Evolutionary conservation across 2,329 filamentous ascomycete species (phyloP).

Genomic region (Dissoconium aciculare): DNA sequence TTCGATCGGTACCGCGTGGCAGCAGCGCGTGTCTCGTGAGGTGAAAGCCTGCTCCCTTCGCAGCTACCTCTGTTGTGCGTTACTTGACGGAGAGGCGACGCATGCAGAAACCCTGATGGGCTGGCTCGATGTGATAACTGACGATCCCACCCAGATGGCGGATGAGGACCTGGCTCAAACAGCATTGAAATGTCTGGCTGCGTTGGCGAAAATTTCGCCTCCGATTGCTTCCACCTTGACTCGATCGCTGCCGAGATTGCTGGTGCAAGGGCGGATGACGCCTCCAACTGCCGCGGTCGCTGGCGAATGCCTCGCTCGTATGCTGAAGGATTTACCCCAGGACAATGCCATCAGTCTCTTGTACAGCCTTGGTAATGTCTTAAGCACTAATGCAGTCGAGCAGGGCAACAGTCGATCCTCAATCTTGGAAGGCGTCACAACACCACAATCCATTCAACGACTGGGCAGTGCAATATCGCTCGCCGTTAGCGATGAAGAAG

Average conservation of each 20-base stretch:
- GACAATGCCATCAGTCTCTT: slow-evolving; percentile 90
- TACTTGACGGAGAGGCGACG: slow-evolving; percentile 67
- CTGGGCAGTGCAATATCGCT: slow-evolving; percentile 65
- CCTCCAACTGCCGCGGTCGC: slow-evolving; percentile 58
- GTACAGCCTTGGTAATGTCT: slow-evolving; percentile 89
- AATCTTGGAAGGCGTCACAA: slow-evolving; percentile 7
- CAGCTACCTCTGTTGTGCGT: slow-evolving; percentile 70
- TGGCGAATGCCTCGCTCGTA: slow-evolving; percentile 68
- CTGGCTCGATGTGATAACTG: slow-evolving; percentile 74
- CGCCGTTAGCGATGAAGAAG: slow-evolving; percentile 58
- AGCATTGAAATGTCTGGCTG: slow-evolving; percentile 65
- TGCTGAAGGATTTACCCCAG: slow-evolving; percentile 69
- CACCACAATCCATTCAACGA: slow-evolving; percentile 15
- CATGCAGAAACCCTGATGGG: slow-evolving; percentile 51
- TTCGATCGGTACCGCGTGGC: slow-evolving; percentile 67
- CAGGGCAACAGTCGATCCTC: slow-evolving; percentile 36
- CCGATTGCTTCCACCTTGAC: slow-evolving; percentile 60
- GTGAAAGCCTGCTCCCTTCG: slow-evolving; percentile 73
- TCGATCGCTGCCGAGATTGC: slow-evolving; percentile 66
- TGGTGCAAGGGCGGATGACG: slow-evolving; percentile 66
- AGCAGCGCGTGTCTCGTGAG: slow-evolving; percentile 72
- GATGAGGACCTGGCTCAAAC: slow-evolving; percentile 62
- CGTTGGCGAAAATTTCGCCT: slow-evolving; percentile 62
- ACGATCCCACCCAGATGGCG: slow-evolving; percentile 67
- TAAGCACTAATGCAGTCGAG: slow-evolving; percentile 55